Percentiles rank a stretch among this genome's conserved stretches.
phyloP scores from a whole-genome alignment of 768 basidiomycete species.

The Rhodosporidiobolus sp. region DNA sequence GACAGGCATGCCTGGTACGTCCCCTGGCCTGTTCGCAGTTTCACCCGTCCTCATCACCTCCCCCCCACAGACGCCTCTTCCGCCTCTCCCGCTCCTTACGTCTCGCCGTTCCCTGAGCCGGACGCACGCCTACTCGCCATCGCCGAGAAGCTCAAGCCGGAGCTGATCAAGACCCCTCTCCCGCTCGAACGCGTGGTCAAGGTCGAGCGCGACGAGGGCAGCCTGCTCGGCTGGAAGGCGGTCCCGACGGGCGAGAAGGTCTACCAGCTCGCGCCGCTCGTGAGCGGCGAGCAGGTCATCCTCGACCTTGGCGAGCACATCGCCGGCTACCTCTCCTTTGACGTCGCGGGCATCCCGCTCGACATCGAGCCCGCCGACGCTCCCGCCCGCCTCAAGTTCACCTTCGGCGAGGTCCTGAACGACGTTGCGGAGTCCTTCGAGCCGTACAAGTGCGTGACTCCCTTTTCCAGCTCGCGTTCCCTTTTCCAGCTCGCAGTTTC shows the following conservation, averaged over 20 bases:
- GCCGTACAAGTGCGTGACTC: slow-evolving; percentile 33
- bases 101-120: not conserved
- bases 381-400: not conserved
- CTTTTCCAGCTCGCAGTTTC: too few relatives aligned
- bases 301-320: not conserved
- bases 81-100: not conserved
- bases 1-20: too few relatives aligned
- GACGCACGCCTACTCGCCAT: not conserved
- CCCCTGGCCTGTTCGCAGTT: too few relatives aligned
- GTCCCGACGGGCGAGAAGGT: not conserved
- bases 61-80: too few relatives aligned
- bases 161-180: not conserved
- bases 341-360: not conserved
- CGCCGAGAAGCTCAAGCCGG: not conserved
- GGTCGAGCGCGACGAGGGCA: not conserved
- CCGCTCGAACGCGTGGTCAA: not conserved
- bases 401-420: slow-evolving; percentile 43
- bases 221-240: not conserved
- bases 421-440: slow-evolving; percentile 45
- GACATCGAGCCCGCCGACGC: not conserved
- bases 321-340: not conserved
- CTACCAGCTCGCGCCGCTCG: not conserved
- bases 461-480: too few relatives aligned
- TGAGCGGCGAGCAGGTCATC: not conserved
- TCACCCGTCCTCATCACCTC: too few relatives aligned